These are phyloP conservation scores for Begonia loranthoides DNA, from an alignment of 306 rosid species.

Conservation along the genomic window DNA sequence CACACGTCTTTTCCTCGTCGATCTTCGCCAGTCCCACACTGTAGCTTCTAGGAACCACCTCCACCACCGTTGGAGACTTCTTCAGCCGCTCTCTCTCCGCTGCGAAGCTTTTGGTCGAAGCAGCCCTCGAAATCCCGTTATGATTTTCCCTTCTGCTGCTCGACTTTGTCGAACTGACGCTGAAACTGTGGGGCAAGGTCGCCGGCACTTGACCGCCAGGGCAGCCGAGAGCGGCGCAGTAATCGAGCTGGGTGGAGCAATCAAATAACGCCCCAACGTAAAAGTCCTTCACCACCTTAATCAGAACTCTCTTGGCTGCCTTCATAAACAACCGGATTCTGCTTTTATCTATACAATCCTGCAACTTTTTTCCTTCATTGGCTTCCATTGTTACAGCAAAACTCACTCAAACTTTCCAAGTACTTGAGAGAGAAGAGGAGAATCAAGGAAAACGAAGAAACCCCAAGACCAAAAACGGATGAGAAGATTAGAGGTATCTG, in stretches of 20 bases:
- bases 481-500: too few relatives aligned
- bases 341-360: background rate
- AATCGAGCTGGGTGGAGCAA: conserved; percentile 16
- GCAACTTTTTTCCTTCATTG: too few relatives aligned
- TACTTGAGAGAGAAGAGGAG: too few relatives aligned
- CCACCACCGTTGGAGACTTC: background rate
- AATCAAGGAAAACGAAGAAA: too few relatives aligned
- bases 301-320: conserved; percentile 13
- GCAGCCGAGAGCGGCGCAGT: conserved; percentile 20
- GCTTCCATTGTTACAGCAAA: too few relatives aligned
- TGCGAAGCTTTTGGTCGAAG: conserved; percentile 12
- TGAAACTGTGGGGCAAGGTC: conserved; percentile 37
- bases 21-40: conserved; percentile 46
- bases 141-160: conserved; percentile 10
- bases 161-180: conserved; percentile 18
- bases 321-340: background rate
- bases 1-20: conserved; percentile 45
- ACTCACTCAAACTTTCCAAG: too few relatives aligned
- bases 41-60: conserved; percentile 19
- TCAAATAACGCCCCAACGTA: conserved; percentile 31
- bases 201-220: conserved; percentile 11
- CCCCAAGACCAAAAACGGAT: too few relatives aligned
- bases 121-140: conserved; percentile 34
- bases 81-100: background rate
- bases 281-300: conserved; percentile 27